Evolutionary conservation across 805 yeast genomes (phyloP), one percentile per base, ranked within the genome.

Genomic region (Torulaspora indica): DNA sequence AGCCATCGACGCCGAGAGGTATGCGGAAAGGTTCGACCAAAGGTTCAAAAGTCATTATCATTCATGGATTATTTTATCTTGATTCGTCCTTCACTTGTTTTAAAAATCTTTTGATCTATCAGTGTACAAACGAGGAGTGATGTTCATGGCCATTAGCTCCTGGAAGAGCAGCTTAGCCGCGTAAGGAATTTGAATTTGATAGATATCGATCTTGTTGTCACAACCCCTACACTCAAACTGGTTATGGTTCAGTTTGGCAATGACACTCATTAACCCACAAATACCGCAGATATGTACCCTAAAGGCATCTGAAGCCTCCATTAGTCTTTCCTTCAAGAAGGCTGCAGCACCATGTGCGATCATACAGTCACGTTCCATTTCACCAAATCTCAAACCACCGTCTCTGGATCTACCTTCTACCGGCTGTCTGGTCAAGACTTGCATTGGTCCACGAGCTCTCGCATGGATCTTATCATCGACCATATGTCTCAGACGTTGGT

Each of bases 301-400:
- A 76, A 93, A 93, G 1, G 98, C 97, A 73, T 93, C 99, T 0
- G 98, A 91, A 9, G 97, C 96, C 69, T 93, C 98, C 97, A 93
- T 91, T 67, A 93, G 75, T 67, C 99, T 79, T 72, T 93, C 99
- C 69, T 91, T 89, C 73, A 93, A 78, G 75, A 93, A 91, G 6
- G 97, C 95, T 3, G 98, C 97, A 10, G 97, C 98, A 67, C 99
- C 99, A 66, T 93, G 98, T 2, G 99, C 98, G 75, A 93, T 93
- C 97, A 93, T 91, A 84, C 99, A 93, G 77, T 93, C 99, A 75
- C 99, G 87, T 72, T 93, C 99, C 99, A 93, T 93, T 70, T 91
- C 98, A 63, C 98, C 98, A 78, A 91, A 90, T 71, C 98, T 87
- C 67, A 91, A 75, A 58, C 98, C 98, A 79, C 98, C 98, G 70